Base-by-base conservation (phyloP, 73 alveolate genomes). In the Paramecium pentaurelia region DNA sequence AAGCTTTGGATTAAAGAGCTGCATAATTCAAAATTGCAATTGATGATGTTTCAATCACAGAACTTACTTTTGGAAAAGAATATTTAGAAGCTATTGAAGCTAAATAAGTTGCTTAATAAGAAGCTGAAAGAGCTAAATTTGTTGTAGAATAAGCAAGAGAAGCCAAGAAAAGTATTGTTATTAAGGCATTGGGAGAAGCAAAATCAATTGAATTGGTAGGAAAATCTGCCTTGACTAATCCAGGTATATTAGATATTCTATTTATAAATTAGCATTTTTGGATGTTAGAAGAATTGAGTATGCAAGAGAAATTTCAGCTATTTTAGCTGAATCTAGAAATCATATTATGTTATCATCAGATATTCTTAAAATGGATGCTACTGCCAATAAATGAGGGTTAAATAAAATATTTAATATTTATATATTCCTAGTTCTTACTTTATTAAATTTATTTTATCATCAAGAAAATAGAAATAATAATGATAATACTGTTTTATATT, bases 41-140 rank as follows among this genome's bases (percentile, higher is more conserved):
- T 73, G 99, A 98, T 77, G 99, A 98, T 88, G 97, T 98, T 88
- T 95, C 99, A 71, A 96, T 98, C 86, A 96, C 98, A 37, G 98
- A 97, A 71, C 92, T 97, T 12, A 80, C 95, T 58, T 97, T 97
- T 93, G 92, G 88, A 16, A 92, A 86, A 20, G 93, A 86, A 20
- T 45, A 70, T 42, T 20, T 87, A 60, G 93, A 93, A 80, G 98
- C 98, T 9, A 96, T 96, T 37, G 99, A 98, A 96, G 95, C 96
- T 88, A 98, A 98, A 94, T 97, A 98, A 95, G 98, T 98, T 32
- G 99, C 99, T 12, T 97, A 97, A 92, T 98, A 98, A 95, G 97
- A 96, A 86, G 99, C 99, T 10, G 99, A 97, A 86, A 95, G 97
- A 68, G 99, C 99, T 9, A 96, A 97, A 94, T 98, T 92, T 91